phyloP scores from a whole-genome alignment of 2,329 filamentous ascomycete species.

The Aciculosporium take region DNA sequence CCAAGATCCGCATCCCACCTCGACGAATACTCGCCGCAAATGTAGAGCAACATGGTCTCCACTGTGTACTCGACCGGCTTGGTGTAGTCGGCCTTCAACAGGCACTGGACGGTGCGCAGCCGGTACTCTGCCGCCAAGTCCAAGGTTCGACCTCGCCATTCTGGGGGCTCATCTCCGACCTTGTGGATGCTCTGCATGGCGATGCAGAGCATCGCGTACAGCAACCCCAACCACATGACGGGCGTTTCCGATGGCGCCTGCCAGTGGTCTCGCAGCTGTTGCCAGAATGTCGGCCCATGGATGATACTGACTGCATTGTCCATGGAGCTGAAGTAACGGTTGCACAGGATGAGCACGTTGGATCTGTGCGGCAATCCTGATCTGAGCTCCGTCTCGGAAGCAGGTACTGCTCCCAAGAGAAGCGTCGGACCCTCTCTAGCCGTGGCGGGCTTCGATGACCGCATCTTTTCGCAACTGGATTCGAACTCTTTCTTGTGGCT shows the following conservation, averaged over 20 bases:
- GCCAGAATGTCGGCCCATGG: constrained; percentile 73
- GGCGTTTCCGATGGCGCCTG: constrained; percentile 56
- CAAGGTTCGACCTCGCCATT: constrained; percentile 54
- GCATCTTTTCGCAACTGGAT: constrained; percentile 63
- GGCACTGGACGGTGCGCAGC: constrained; percentile 60
- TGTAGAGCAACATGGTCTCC: constrained; percentile 64
- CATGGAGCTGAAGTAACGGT: constrained; percentile 79
- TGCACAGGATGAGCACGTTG: constrained; percentile 70
- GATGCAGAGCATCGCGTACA: constrained; percentile 63
- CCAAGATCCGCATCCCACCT: constrained; percentile 61
- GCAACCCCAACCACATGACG: constrained; percentile 63
- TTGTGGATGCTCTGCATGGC: constrained; percentile 68
- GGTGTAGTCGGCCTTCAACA: constrained; percentile 64
- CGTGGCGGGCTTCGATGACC: constrained; percentile 47
- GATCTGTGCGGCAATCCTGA: constrained; percentile 67
- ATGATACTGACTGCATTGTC: constrained; percentile 59
- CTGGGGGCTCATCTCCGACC: constrained; percentile 64
- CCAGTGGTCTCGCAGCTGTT: constrained; percentile 54
- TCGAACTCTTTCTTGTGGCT: constrained; percentile 82
- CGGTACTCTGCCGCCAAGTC: constrained; percentile 52
- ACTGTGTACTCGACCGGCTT: constrained; percentile 60
- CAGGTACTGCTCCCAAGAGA: constrained; percentile 59
- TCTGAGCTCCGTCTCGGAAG: constrained; percentile 63
- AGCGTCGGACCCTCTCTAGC: constrained; percentile 58
- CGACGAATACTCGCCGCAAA: constrained; percentile 61